A percentile compares a stretch with the other conserved stretches of the same genome.
Evolutionary conservation across 768 basidiomycete genomes (phyloP).

Genomic region (Boletus edulis): DNA sequence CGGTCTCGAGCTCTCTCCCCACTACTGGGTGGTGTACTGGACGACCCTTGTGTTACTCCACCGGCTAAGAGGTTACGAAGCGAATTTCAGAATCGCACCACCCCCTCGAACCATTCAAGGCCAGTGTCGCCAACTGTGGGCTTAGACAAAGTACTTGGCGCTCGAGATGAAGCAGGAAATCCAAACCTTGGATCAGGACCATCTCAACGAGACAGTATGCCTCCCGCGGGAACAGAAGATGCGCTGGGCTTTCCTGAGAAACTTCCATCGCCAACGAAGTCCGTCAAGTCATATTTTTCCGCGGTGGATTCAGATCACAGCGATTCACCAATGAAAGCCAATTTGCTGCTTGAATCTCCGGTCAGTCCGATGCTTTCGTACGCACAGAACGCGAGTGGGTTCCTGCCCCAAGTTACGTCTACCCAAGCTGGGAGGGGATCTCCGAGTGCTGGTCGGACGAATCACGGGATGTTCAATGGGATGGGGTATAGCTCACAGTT

Average conservation of each 20-base stretch:
- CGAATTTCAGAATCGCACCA: slow-evolving; percentile 1
- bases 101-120: background rate
- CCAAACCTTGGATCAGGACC: background rate
- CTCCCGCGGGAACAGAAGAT: background rate
- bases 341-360: slow-evolving; percentile 34
- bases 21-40: slow-evolving; percentile 23
- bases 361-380: slow-evolving; percentile 34
- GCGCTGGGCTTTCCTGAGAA: slow-evolving; percentile 3
- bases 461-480: slow-evolving; percentile 30
- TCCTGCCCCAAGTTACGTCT: slow-evolving; percentile 37
- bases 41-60: slow-evolving; percentile 16
- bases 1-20: slow-evolving; percentile 29
- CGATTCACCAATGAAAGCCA: slow-evolving; percentile 23
- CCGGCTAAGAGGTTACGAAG: slow-evolving; percentile 25
- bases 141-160: background rate
- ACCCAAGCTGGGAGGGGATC: slow-evolving; percentile 31
- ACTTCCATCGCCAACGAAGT: slow-evolving; percentile 31
- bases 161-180: slow-evolving; percentile 3
- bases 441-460: slow-evolving; percentile 13
- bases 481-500: slow-evolving; percentile 57
- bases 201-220: background rate
- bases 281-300: slow-evolving; percentile 36
- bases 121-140: slow-evolving; percentile 9
- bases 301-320: slow-evolving; percentile 35
- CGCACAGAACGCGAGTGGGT: slow-evolving; percentile 33